Evolutionary conservation across 495 filamentous ascomycete genomes (phyloP).

Genomic region (Hypoxylon crocopeplum): DNA sequence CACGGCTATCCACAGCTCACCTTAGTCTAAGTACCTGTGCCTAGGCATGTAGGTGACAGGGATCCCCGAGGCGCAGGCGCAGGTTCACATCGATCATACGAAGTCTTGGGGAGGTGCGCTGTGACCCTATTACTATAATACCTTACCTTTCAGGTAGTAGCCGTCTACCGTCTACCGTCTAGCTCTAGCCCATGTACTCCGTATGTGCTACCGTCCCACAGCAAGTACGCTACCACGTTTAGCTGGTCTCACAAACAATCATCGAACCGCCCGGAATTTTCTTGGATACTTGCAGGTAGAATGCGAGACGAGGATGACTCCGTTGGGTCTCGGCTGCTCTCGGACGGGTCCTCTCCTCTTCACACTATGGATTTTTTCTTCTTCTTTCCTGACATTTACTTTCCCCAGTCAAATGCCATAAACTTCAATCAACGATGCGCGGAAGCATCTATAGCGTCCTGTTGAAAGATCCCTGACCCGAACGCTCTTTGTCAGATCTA

Average conservation of each 20-base stretch:
- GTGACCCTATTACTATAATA: too few relatives aligned
- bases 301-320: slow-evolving; percentile 29
- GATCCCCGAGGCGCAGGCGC: slow-evolving; percentile 26
- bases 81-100: slow-evolving; percentile 27
- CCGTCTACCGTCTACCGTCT: too few relatives aligned
- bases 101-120: slow-evolving; percentile 31
- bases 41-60: slow-evolving; percentile 17
- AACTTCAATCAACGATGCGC: too few relatives aligned
- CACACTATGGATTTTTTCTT: slow-evolving; percentile 6
- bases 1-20: slow-evolving; percentile 17
- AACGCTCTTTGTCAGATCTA: slow-evolving; percentile 17
- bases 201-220: slow-evolving; percentile 9
- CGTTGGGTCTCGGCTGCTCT: slow-evolving; percentile 10
- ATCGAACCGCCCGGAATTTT: slow-evolving; percentile 40
- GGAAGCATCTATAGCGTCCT: too few relatives aligned
- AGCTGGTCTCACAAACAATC: slow-evolving; percentile 26
- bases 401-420: slow-evolving; percentile 2
- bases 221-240: slow-evolving; percentile 15
- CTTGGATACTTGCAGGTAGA: slow-evolving; percentile 32
- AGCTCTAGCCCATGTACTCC: slow-evolving; percentile 16
- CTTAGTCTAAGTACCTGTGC: slow-evolving; percentile 5
- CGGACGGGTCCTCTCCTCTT: not conserved
- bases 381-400: not conserved
- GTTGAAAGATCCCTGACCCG: too few relatives aligned
- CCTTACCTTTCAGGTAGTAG: too few relatives aligned